Percentiles rank a stretch among this genome's conserved stretches.
Conservation (phyloP, 2,329 filamentous ascomycete genomes). For the Botrytis byssoidea region DNA sequence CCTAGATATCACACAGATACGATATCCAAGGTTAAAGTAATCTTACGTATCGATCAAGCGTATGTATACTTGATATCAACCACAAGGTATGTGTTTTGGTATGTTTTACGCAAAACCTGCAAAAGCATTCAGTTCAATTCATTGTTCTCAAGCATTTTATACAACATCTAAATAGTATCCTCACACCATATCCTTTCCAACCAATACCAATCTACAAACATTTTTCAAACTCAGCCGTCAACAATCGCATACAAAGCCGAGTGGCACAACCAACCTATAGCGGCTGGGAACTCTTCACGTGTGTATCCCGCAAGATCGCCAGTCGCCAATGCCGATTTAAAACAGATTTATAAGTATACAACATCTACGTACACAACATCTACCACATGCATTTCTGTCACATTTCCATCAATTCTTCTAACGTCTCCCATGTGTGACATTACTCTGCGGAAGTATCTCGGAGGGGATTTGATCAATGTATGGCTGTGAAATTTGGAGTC, state of each 20-base stretch:
- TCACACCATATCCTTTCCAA: background rate
- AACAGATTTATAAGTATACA: too few relatives aligned
- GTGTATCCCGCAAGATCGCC: background rate
- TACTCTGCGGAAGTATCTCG: background rate
- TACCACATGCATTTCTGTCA: background rate
- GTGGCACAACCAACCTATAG: background rate
- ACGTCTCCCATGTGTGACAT: background rate
- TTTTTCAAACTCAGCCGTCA: background rate
- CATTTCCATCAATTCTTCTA: background rate
- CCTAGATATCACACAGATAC: background rate
- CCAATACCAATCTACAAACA: background rate
- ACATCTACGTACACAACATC: background rate
- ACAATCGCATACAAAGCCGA: background rate
- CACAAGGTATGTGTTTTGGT: background rate
- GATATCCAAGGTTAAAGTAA: background rate
- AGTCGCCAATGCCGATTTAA: background rate
- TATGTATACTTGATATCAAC: background rate
- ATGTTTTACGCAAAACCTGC: background rate
- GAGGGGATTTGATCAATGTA: background rate
- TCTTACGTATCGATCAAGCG: background rate
- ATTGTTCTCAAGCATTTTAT: background rate
- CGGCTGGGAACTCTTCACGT: background rate
- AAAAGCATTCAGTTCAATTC: too few relatives aligned
- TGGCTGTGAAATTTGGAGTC: background rate
- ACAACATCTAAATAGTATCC: background rate